Conservation (phyloP, 371 early-diverging fungal species). For the Mucor racemosus region DNA sequence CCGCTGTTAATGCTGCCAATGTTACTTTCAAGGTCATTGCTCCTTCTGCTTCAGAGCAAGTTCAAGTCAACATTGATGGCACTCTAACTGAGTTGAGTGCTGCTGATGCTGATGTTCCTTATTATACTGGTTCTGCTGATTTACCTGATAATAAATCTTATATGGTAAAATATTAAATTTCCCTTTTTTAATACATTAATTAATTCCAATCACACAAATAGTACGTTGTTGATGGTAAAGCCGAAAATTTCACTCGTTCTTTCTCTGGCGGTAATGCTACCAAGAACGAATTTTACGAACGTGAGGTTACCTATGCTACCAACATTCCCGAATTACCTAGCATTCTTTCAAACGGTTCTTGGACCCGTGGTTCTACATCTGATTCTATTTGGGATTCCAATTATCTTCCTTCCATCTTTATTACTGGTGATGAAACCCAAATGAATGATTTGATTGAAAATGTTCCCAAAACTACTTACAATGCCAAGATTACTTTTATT, state of each 20-base stretch:
- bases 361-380: slow-evolving; percentile 40
- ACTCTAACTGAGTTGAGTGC: slow-evolving; percentile 37
- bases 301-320: slow-evolving; percentile 58
- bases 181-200: background rate
- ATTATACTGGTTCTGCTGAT: slow-evolving; percentile 54
- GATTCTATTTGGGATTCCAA: slow-evolving; percentile 56
- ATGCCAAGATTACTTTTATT: slow-evolving; percentile 43
- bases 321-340: slow-evolving; percentile 56
- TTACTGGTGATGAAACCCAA: slow-evolving; percentile 33
- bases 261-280: slow-evolving; percentile 46
- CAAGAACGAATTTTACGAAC: slow-evolving; percentile 54
- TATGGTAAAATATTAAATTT: slow-evolving; percentile 33
- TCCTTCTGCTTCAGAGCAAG: slow-evolving; percentile 40
- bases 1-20: slow-evolving; percentile 28
- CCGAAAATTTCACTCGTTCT: slow-evolving; percentile 53
- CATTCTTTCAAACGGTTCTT: slow-evolving; percentile 48
- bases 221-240: slow-evolving; percentile 51
- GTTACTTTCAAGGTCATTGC: slow-evolving; percentile 58
- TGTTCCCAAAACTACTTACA: slow-evolving; percentile 24
- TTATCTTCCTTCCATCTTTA: slow-evolving; percentile 59
- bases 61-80: slow-evolving; percentile 54
- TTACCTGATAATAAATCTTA: slow-evolving; percentile 42
- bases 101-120: slow-evolving; percentile 52
- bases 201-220: slow-evolving; percentile 17
- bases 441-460: slow-evolving; percentile 37